Conservation (phyloP, 331 rosid genomes). For the Pyracantha coccinea region DNA sequence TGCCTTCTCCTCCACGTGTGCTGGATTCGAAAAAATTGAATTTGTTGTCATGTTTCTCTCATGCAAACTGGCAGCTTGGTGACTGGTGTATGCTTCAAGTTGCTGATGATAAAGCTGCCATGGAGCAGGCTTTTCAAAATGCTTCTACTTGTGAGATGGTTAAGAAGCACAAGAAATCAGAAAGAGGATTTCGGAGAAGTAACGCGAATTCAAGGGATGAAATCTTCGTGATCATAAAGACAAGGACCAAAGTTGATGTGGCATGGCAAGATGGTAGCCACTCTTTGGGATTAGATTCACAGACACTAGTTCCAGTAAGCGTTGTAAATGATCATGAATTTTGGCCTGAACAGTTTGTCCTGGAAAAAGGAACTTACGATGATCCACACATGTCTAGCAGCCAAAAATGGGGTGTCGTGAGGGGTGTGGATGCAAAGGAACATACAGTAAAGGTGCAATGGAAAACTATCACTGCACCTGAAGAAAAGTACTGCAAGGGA, state of each 20-base stretch:
- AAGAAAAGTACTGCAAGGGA: constrained; percentile 32
- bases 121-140: constrained; percentile 26
- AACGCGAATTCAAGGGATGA: constrained; percentile 37
- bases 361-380: constrained; percentile 66
- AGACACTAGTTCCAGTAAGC: constrained; percentile 51
- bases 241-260: constrained; percentile 68
- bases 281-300: constrained; percentile 56
- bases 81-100: constrained; percentile 78
- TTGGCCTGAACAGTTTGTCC: constrained; percentile 88
- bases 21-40: constrained; percentile 67
- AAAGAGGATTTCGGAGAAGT: constrained; percentile 35
- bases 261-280: constrained; percentile 84
- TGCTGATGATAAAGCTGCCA: constrained; percentile 25
- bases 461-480: constrained; percentile 33
- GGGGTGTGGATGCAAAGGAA: constrained; percentile 73
- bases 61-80: constrained; percentile 93
- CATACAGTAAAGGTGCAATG: constrained; percentile 70
- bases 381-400: constrained; percentile 41
- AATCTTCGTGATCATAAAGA: constrained; percentile 61
- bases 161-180: constrained; percentile 25
- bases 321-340: constrained; percentile 71
- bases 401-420: constrained; percentile 87
- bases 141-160: constrained; percentile 23
- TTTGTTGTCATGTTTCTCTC: constrained; percentile 67
- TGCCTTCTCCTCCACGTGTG: constrained; percentile 47